Conservation (phyloP, 352 stramenopile genomes). For the Thalassiosira mediterranea region DNA sequence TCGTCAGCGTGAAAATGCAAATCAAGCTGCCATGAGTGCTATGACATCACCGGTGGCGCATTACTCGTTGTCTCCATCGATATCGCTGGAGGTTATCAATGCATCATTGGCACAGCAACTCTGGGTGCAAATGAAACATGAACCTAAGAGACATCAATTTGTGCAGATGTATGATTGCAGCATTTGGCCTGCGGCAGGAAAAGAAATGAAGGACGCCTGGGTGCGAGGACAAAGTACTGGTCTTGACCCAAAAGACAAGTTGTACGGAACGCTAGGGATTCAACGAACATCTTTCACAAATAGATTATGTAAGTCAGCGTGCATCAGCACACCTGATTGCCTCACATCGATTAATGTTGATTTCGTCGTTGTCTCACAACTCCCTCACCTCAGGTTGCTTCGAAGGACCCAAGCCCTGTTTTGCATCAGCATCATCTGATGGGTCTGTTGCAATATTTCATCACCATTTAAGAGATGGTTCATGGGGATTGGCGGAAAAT, state of each 20-base stretch:
- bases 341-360: no score
- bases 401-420: conserved; percentile 24
- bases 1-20: conserved; percentile 24
- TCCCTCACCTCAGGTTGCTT: conserved; percentile 39
- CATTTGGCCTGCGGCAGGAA: conserved; percentile 47
- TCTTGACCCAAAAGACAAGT: conserved; percentile 9
- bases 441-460: conserved; percentile 44
- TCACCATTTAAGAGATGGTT: conserved; percentile 20
- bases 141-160: not conserved
- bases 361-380: no score
- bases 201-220: conserved; percentile 52
- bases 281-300: conserved; percentile 31
- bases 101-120: conserved; percentile 22
- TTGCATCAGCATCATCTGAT: conserved; percentile 45
- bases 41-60: conserved; percentile 1
- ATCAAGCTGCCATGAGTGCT: conserved; percentile 10
- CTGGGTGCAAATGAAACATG: conserved; percentile 14
- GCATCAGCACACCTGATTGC: not conserved
- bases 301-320: conserved; percentile 38
- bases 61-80: conserved; percentile 39
- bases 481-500: conserved; percentile 36
- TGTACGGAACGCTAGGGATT: conserved; percentile 8
- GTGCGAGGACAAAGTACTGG: conserved; percentile 2
- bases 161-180: conserved; percentile 31
- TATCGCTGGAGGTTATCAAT: conserved; percentile 57